These are phyloP conservation scores for Alectoria sarmentosa DNA, from an alignment of 495 filamentous ascomycete genomes.

Conservation along the genomic window DNA sequence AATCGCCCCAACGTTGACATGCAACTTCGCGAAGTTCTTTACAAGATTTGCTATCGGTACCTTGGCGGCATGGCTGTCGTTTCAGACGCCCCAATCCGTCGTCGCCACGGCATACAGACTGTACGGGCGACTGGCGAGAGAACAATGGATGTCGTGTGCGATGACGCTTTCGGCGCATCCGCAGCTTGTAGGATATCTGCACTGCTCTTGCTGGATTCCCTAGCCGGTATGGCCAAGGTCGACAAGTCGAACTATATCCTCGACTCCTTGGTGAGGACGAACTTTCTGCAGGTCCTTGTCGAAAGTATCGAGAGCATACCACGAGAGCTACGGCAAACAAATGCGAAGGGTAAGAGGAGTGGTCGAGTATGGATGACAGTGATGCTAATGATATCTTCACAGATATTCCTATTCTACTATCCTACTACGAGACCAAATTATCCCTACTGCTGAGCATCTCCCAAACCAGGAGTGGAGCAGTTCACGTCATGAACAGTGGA, in stretches of 20 bases:
- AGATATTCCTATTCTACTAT: slow-evolving; percentile 49
- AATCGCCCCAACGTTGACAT: slow-evolving; percentile 61
- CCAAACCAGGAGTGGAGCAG: slow-evolving; percentile 71
- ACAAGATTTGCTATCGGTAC: slow-evolving; percentile 82
- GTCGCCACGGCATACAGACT: slow-evolving; percentile 61
- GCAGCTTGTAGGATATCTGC: slow-evolving; percentile 74
- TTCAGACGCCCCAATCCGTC: slow-evolving; percentile 34
- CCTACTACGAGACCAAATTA: slow-evolving; percentile 69
- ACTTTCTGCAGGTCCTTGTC: slow-evolving; percentile 83
- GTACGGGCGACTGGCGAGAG: slow-evolving; percentile 70
- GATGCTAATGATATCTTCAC: slow-evolving; percentile 3
- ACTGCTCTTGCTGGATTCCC: slow-evolving; percentile 64
- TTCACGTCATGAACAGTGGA: slow-evolving; percentile 73
- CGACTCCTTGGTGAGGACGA: slow-evolving; percentile 71
- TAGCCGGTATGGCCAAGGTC: slow-evolving; percentile 58
- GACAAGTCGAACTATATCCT: slow-evolving; percentile 63
- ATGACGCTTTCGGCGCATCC: slow-evolving; percentile 85
- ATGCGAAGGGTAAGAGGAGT: slow-evolving; percentile 41
- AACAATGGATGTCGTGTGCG: slow-evolving; percentile 78
- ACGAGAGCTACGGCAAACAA: slow-evolving; percentile 50
- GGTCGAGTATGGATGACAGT: slow-evolving; percentile 5
- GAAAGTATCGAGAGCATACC: slow-evolving; percentile 71
- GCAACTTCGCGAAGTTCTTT: slow-evolving; percentile 70
- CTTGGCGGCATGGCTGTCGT: slow-evolving; percentile 60
- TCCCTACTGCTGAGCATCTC: slow-evolving; percentile 78